phyloP scores from a whole-genome alignment of 805 yeast species.

The Ogataea angusta region DNA sequence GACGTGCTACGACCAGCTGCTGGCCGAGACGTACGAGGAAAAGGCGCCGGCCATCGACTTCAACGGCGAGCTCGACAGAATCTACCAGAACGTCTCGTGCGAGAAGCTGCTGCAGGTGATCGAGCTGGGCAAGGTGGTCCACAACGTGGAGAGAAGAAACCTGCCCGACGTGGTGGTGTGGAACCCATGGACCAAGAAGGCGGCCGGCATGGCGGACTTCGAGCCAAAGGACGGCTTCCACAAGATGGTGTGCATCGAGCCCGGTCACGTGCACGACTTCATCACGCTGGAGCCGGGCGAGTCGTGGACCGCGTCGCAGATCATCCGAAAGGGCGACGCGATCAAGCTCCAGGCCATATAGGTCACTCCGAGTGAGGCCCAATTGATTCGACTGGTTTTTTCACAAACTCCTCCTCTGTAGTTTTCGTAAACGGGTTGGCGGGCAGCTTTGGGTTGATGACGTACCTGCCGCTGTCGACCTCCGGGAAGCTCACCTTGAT shows the following conservation, averaged over 20 bases:
- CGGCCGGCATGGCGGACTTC: conserved; percentile 84
- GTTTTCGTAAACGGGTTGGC: conserved; percentile 68
- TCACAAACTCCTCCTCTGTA: conserved; percentile 51
- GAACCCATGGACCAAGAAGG: conserved; percentile 93
- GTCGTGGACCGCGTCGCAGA: conserved; percentile 73
- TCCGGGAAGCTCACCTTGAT: conserved; percentile 63
- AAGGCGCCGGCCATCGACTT: conserved; percentile 73
- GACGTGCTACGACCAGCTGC: conserved; percentile 70
- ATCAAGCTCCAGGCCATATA: conserved; percentile 56
- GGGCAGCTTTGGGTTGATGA: conserved; percentile 66
- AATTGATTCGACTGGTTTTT: conserved; percentile 6
- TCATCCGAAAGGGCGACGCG: conserved; percentile 52
- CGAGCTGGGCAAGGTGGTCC: conserved; percentile 65
- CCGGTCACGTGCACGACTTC: conserved; percentile 80
- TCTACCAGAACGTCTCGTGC: conserved; percentile 62
- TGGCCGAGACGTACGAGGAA: conserved; percentile 59
- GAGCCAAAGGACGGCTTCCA: conserved; percentile 80
- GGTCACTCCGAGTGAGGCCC: neutral
- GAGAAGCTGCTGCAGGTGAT: conserved; percentile 63
- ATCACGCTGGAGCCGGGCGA: conserved; percentile 63
- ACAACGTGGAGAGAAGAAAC: conserved; percentile 62
- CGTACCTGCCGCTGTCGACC: conserved; percentile 39
- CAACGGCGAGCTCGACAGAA: conserved; percentile 79
- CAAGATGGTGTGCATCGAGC: conserved; percentile 91
- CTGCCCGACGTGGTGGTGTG: conserved; percentile 77